A percentile compares a stretch with the other conserved stretches of the same genome.
Evolutionary conservation across 1,139 yeast genomes (phyloP).

Genomic region (Sugiyamaella novakii): DNA sequence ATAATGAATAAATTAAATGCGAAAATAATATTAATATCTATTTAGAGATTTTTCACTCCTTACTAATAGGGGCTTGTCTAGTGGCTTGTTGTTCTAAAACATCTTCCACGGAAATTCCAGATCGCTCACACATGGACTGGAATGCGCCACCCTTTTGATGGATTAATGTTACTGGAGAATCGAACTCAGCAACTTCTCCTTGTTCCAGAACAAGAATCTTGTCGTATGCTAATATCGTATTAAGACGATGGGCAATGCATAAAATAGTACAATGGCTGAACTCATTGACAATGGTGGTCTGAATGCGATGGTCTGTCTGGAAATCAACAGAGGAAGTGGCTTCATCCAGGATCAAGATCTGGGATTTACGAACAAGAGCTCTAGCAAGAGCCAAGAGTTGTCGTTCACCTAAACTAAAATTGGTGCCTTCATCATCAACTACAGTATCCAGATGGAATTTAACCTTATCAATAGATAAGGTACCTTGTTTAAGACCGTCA

Average conservation of each 20-base stretch:
- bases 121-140: constrained; percentile 62
- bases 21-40: neutral
- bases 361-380: constrained; percentile 70
- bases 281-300: constrained; percentile 62
- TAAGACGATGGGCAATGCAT: constrained; percentile 80
- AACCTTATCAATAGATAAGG: constrained; percentile 51
- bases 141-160: constrained; percentile 49
- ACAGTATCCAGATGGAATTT: constrained; percentile 68
- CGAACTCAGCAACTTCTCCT: constrained; percentile 64
- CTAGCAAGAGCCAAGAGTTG: constrained; percentile 76
- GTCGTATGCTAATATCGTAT: constrained; percentile 69
- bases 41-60: neutral
- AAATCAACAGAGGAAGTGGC: constrained; percentile 86
- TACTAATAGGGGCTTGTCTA: no score
- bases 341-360: constrained; percentile 74
- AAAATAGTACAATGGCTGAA: constrained; percentile 69
- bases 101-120: constrained; percentile 51
- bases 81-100: constrained; percentile 30
- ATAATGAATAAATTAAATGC: constrained; percentile 1
- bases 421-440: constrained; percentile 78
- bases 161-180: constrained; percentile 48
- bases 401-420: constrained; percentile 77
- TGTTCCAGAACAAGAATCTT: constrained; percentile 66
- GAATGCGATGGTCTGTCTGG: constrained; percentile 74
- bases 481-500: constrained; percentile 26